Evolutionary conservation across 2,329 filamentous ascomycete species (phyloP).

Genomic region (Trichoderma sp.): DNA sequence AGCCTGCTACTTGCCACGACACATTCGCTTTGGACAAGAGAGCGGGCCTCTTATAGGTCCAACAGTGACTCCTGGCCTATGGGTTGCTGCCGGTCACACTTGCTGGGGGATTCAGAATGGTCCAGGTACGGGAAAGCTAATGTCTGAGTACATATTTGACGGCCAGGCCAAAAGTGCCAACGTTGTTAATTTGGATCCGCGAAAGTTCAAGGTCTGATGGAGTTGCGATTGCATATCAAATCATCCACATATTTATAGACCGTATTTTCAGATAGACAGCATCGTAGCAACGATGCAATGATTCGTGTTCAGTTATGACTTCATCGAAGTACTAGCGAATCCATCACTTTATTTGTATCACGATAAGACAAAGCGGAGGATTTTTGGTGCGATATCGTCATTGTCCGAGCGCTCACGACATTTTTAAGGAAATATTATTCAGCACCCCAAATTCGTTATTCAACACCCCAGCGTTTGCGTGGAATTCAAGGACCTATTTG

Average conservation of each 20-base stretch:
- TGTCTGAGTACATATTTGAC: slow-evolving; percentile 77
- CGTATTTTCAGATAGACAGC: background rate
- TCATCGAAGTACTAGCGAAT: background rate
- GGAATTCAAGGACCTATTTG: too few species aligned
- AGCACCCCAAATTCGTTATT: too few species aligned
- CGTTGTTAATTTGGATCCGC: slow-evolving; percentile 64
- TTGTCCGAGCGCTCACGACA: too few species aligned
- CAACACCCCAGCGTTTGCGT: too few species aligned
- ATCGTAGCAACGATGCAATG: background rate
- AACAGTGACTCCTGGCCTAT: slow-evolving; percentile 69
- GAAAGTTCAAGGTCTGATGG: slow-evolving; percentile 54
- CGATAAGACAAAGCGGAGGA: background rate
- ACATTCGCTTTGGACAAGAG: slow-evolving; percentile 59
- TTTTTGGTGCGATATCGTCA: too few species aligned
- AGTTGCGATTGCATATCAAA: background rate
- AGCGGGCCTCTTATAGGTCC: slow-evolving; percentile 72
- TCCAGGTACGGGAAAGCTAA: slow-evolving; percentile 78
- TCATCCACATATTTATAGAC: background rate
- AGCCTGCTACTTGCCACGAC: slow-evolving; percentile 89
- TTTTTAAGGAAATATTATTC: too few species aligned
- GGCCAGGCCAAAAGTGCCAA: slow-evolving; percentile 66
- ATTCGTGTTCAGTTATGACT: background rate
- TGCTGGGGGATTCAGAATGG: slow-evolving; percentile 99
- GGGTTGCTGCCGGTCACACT: slow-evolving; percentile 85
- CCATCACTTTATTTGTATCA: background rate